These are phyloP conservation scores for Blastocystis sp. DNA, from an alignment of 352 stramenopile genomes.

Conservation along the genomic window DNA sequence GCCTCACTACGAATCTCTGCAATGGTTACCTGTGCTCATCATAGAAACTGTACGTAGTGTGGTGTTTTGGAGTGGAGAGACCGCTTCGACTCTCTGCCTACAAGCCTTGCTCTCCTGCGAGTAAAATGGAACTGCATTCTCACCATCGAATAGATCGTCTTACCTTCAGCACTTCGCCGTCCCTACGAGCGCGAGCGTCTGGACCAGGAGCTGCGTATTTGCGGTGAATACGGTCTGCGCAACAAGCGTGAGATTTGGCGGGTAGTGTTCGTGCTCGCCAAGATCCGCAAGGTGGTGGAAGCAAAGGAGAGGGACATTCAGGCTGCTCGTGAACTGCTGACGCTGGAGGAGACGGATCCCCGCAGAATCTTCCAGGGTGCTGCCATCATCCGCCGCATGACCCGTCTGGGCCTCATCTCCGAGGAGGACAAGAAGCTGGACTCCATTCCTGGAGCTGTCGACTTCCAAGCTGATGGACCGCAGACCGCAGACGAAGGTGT, in stretches of 20 bases:
- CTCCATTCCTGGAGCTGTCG: conserved; percentile 92
- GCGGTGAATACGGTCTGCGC: no score
- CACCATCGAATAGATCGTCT: background rate
- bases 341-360: no score
- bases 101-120: background rate
- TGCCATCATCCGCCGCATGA: conserved; percentile 92
- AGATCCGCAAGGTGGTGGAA: no score
- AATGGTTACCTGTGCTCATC: conserved; percentile 39
- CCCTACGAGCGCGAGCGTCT: conserved; percentile 82
- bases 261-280: no score
- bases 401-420: conserved; percentile 89
- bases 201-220: no score
- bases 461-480: conserved; percentile 97
- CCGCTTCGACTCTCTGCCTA: background rate
- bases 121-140: background rate
- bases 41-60: background rate
- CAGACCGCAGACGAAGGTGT: conserved; percentile 94
- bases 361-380: conserved; percentile 91
- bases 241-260: no score
- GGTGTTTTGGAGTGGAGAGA: background rate
- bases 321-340: no score
- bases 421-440: conserved; percentile 97
- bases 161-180: conserved; percentile 76
- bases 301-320: background rate
- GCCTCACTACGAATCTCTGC: background rate